Evolutionary conservation across 2,329 filamentous ascomycete genomes (phyloP), one percentile per base, ranked within the genome.

Genomic region (Ophiosphaerella narmari): DNA sequence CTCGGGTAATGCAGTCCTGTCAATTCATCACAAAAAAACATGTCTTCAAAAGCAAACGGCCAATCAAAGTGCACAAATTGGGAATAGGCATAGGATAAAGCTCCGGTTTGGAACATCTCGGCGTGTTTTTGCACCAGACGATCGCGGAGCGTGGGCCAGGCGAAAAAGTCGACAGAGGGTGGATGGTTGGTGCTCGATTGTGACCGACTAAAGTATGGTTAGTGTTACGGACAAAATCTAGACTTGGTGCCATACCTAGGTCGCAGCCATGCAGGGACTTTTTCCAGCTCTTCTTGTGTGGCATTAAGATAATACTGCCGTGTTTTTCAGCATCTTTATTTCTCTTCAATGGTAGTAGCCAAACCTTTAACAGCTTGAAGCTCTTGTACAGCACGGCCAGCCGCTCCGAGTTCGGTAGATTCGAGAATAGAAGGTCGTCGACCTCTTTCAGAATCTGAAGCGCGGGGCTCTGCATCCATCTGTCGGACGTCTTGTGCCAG

Each of bases 321-420:
- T 0, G 31, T n/a, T 29, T 24, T 6, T 58, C 16, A 54, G 47
- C 34, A 32, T 46, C 4, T 21, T 7, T 7, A 26, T 42, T 21
- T 39, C 31, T 23, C 4, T 14, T n/a, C 1, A 8, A 8, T 4
- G 16, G 13, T 3, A 12, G 5, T 21, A 26, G 12, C 39, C 50
- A 31, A n/a, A 67, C 66, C 62, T 65, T 69, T n/a, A 69, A 55
- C 42, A 69, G 52, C 34, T 71, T 70, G 52, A 66, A 65, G 50
- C 65, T 70, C 55, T 70, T 70, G 49, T 70, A 71, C 24, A 62
- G 54, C 9, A 54, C 51, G 8, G 65, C 66, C 41, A 70, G 46
- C 11, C 68, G 54, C 42, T 67, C 57, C 43, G 66, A 52, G 36
- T 52, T 60, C 12, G 57, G 58, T 5, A 65, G 50, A 55, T 62